Percentiles rank a stretch among this genome's conserved stretches.
Conservation (phyloP, 345 rosid genomes). For the Raphanus sativus region DNA sequence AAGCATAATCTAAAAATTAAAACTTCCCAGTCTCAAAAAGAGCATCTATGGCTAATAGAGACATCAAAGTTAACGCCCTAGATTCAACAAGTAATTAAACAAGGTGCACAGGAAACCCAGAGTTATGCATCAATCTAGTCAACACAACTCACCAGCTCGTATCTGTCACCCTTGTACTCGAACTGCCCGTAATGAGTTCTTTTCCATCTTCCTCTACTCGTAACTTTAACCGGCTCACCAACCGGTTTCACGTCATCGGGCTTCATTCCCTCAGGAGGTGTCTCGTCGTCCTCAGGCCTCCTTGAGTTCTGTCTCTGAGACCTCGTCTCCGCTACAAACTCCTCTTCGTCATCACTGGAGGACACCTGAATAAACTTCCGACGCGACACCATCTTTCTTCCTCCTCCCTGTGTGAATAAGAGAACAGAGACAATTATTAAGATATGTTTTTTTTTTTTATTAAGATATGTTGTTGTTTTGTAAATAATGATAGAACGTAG, state of each 20-base stretch:
- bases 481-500: neutral
- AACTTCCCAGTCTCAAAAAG: neutral
- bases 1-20: neutral
- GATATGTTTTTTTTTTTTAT: neutral
- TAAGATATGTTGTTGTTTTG: neutral
- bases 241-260: slow-evolving; percentile 81
- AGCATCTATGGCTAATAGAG: neutral
- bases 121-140: neutral
- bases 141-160: slow-evolving; percentile 66
- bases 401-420: neutral
- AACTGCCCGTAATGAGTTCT: slow-evolving; percentile 61
- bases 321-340: slow-evolving; percentile 29
- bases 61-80: neutral
- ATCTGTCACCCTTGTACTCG: slow-evolving; percentile 72
- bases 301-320: slow-evolving; percentile 20
- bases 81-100: neutral
- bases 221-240: slow-evolving; percentile 58
- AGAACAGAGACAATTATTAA: neutral
- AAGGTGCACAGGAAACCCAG: neutral
- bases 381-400: neutral
- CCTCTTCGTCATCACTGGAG: neutral
- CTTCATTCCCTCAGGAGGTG: slow-evolving; percentile 29
- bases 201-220: slow-evolving; percentile 75
- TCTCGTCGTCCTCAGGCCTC: slow-evolving; percentile 5
- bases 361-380: neutral